A percentile compares a stretch with the other conserved stretches of the same genome.
phyloP scores from a whole-genome alignment of 176 grass and related monocot genomes.

The Carex cristatella region DNA sequence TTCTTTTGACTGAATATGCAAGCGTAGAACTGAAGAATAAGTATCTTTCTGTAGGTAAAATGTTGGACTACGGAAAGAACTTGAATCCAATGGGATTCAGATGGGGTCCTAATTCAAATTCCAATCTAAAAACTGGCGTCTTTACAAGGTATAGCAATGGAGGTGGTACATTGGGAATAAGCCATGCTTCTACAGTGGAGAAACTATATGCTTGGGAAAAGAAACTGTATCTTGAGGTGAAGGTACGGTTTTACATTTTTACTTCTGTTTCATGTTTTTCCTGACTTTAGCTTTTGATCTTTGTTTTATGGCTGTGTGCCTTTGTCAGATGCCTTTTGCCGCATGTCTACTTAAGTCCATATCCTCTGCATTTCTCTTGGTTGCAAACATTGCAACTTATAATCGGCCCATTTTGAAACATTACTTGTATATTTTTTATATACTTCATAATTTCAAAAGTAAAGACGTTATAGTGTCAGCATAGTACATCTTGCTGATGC shows the following conservation, averaged over 20 bases:
- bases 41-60: constrained; percentile 44
- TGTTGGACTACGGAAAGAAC: constrained; percentile 74
- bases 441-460: not conserved
- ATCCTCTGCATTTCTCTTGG: not conserved
- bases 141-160: constrained; percentile 24
- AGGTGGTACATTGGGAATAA: constrained; percentile 38
- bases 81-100: constrained; percentile 63
- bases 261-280: not conserved
- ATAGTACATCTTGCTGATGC: not conserved
- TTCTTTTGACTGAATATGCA: not conserved
- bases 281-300: constrained; percentile 1
- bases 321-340: constrained; percentile 17
- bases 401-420: not conserved
- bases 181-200: constrained; percentile 87
- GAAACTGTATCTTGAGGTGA: constrained; percentile 94
- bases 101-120: constrained; percentile 29
- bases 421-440: not conserved
- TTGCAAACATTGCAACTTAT: not conserved
- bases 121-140: not conserved
- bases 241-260: constrained; percentile 38
- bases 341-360: constrained; percentile 3
- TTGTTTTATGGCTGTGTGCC: constrained; percentile 11
- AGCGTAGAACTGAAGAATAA: not conserved
- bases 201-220: constrained; percentile 99
- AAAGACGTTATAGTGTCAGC: not conserved